Percentiles rank a stretch among this genome's conserved stretches.
Evolutionary conservation across 2,329 filamentous ascomycete species (phyloP).

Genomic region (Aurifilum marmelostoma): DNA sequence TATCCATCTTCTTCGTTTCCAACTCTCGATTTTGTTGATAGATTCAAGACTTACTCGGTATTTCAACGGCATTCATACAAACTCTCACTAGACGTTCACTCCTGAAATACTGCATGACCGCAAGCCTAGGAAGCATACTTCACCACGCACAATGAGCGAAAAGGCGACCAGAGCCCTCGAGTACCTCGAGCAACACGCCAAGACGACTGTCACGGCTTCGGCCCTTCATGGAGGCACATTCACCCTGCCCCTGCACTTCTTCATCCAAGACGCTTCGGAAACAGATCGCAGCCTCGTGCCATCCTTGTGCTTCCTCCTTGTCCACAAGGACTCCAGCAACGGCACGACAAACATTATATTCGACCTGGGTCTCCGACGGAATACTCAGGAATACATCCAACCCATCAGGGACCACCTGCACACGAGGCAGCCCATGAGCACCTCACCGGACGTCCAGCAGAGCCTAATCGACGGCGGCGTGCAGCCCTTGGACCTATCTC

Average conservation of each 20-base stretch:
- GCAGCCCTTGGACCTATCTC: conserved; percentile 34
- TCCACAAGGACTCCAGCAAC: conserved; percentile 42
- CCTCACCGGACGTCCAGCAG: conserved; percentile 47
- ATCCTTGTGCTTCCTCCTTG: conserved; percentile 56
- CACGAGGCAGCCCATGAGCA: conserved; percentile 48
- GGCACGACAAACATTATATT: conserved; percentile 49
- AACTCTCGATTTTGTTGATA: background rate
- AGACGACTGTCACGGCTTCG: conserved; percentile 38
- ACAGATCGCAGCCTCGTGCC: conserved; percentile 52
- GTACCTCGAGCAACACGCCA: conserved; percentile 14
- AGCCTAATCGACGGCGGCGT: conserved; percentile 37
- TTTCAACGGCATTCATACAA: too few relatives aligned
- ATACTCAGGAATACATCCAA: conserved; percentile 46
- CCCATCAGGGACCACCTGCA: conserved; percentile 49
- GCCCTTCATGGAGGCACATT: conserved; percentile 46
- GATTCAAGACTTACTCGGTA: background rate
- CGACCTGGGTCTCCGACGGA: conserved; percentile 55
- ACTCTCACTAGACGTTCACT: background rate
- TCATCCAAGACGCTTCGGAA: conserved; percentile 48
- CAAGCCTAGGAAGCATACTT: too few relatives aligned
- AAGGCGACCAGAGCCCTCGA: conserved; percentile 9
- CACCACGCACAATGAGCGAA: conserved; percentile 12
- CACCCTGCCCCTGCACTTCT: conserved; percentile 50
- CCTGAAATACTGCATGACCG: too few relatives aligned
- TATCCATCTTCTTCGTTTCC: background rate